phyloP scores from a whole-genome alignment of 1,139 yeast species.

The Pichia sp. region DNA sequence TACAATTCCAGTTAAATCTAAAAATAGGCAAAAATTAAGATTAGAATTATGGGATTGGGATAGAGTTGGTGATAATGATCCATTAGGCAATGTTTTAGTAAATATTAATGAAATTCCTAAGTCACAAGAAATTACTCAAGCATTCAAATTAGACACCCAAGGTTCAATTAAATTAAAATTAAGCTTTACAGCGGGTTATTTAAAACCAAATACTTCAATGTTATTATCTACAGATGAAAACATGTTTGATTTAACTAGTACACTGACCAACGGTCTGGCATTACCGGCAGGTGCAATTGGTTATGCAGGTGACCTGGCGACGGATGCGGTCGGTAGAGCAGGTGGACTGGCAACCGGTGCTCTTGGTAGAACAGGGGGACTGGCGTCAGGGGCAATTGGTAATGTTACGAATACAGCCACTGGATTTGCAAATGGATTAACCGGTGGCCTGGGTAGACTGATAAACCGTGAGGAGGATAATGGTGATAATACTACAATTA shows the following conservation, averaged over 20 bases:
- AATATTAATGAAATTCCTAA: conserved; percentile 48
- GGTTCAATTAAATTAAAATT: conserved; percentile 52
- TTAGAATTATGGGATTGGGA: conserved; percentile 70
- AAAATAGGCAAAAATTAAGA: conserved; percentile 45
- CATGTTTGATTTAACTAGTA: background rate
- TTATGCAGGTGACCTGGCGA: conserved; percentile 30
- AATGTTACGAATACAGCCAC: too few relatives aligned
- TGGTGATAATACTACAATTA: background rate
- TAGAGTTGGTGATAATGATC: conserved; percentile 59
- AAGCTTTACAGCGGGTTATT: conserved; percentile 58
- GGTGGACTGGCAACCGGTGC: background rate
- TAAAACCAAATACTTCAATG: conserved; percentile 42
- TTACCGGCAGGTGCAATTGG: background rate
- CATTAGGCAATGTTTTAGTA: conserved; percentile 46
- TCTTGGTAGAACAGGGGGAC: background rate
- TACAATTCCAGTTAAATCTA: conserved; percentile 55
- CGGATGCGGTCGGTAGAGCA: conserved; percentile 14
- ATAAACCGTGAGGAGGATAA: background rate
- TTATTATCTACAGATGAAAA: conserved; percentile 28
- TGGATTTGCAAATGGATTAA: background rate
- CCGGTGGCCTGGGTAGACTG: too few relatives aligned
- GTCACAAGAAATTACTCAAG: conserved; percentile 39
- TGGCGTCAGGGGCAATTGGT: too few relatives aligned
- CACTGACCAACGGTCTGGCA: conserved; percentile 6
- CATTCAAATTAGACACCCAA: conserved; percentile 50